Base-by-base conservation (phyloP, 2,329 filamentous ascomycete genomes). In the Monilinia fructicola region DNA sequence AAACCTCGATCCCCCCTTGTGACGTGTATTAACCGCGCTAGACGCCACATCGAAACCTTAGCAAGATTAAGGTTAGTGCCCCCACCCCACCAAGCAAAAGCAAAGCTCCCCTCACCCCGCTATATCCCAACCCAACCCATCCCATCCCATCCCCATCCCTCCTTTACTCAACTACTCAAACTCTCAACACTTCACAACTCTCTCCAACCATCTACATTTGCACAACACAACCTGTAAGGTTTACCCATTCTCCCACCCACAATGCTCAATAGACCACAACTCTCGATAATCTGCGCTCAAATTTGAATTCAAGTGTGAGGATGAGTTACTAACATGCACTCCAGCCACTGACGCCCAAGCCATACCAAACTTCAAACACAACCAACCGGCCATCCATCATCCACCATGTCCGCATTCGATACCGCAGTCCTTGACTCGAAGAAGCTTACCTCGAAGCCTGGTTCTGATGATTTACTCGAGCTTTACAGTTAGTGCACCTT, bases 371-470 rank as follows among this genome's bases (percentile, higher is more conserved):
- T 35, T 21, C 23, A 26, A 38, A 28, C 50, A 2, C 10, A 40
- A 42, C 12, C 14, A 18, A 14, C 2, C 38, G 12, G 53, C 9
- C 3, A 63, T 14, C 2, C 18, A 23, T 42, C 18, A 52, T 1
- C 11, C 56, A 66, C 40, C 21, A 67, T 67, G 65, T 44, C 65
- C 44, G 73, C 66, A 67, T 88, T 87, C 80, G 73, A 85, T 71
- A 81, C 79, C 77, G 87, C 87, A 69, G 81, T 84, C 73, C 76
- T 75, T 71, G 87, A 90, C 79, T 87, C 84, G 79, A 86, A 86
- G 79, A 88, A 90, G 83, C 83, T 91, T 71, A 85, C 84, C 72
- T 77, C 80, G 71, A 89, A 88, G 84, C 88, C 88, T 64, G 77
- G 71, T 75, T 85, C 86, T 79, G 82, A 86, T 26, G 85, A 91